These are phyloP conservation scores for Pelagomonas calceolata DNA, from an alignment of 108 stramenopile species.

Conservation along the genomic window DNA sequence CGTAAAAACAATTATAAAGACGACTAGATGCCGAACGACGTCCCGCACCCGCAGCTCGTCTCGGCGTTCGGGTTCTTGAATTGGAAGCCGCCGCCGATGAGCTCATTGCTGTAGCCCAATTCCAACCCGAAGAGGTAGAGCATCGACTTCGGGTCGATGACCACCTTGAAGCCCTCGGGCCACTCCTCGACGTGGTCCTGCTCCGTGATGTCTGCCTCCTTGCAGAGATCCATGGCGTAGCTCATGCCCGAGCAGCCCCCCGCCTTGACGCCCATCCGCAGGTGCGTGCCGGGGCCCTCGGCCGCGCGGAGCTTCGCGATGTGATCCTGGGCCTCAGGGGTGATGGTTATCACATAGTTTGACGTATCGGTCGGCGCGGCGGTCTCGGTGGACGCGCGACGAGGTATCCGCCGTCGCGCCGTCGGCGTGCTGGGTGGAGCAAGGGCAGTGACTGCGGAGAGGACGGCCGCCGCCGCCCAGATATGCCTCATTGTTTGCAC, in stretches of 20 bases:
- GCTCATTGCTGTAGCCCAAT: constrained; percentile 82
- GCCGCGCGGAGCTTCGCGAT: constrained; percentile 4
- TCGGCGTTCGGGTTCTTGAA: constrained; percentile 97
- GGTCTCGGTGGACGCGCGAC: no score
- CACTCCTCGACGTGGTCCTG: constrained; percentile 70
- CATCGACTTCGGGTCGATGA: constrained; percentile 82
- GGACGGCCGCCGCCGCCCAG: no score
- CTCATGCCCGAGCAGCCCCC: constrained; percentile 85
- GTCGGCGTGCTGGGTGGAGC: no score
- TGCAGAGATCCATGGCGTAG: constrained; percentile 85
- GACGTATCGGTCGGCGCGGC: not conserved
- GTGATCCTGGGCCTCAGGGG: not conserved
- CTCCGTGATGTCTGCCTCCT: constrained; percentile 57
- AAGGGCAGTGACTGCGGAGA: no score
- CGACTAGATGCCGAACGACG: constrained; percentile 74
- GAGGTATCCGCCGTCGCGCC: no score
- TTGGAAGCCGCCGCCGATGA: constrained; percentile 88
- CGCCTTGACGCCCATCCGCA: constrained; percentile 89
- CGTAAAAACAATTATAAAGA: no score
- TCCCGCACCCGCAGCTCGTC: constrained; percentile 83
- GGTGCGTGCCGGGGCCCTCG: constrained; percentile 12
- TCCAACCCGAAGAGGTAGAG: constrained; percentile 87
- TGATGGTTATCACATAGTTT: not conserved
- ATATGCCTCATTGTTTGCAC: no score
- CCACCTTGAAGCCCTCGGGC: constrained; percentile 57